These are phyloP conservation scores for Trichoderma sp. DNA, from an alignment of 2,329 filamentous ascomycete genomes.

Conservation along the genomic window DNA sequence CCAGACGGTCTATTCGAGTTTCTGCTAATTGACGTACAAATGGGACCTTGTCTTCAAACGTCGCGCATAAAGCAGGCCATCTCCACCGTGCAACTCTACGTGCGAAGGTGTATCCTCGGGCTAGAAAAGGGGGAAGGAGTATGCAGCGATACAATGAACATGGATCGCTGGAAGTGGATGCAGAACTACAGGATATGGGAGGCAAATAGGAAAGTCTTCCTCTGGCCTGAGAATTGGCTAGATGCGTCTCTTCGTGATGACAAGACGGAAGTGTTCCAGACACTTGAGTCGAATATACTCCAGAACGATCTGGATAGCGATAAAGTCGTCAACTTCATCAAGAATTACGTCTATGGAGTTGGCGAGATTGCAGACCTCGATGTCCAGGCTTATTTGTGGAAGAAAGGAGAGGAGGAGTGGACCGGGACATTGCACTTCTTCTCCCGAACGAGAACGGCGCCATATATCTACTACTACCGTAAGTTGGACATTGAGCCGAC, in stretches of 20 bases:
- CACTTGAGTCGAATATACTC: constrained; percentile 3
- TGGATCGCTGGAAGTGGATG: constrained; percentile 3
- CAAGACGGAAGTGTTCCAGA: not conserved
- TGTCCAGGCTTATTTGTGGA: not conserved
- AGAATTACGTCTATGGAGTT: not conserved
- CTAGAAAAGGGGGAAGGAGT: not conserved
- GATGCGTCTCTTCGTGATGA: constrained; percentile 14
- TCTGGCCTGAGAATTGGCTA: constrained; percentile 20
- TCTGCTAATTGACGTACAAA: constrained; percentile 22
- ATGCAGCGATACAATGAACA: not conserved
- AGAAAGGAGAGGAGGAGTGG: not conserved
- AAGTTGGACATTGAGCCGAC: not conserved
- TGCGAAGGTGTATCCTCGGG: constrained; percentile 20
- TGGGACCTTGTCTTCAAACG: constrained; percentile 19
- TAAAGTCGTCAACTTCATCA: not conserved
- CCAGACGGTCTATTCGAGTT: not conserved
- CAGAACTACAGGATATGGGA: constrained; percentile 11
- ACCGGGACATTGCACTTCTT: not conserved
- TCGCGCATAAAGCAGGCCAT: constrained; percentile 22
- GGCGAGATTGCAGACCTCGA: constrained; percentile 2
- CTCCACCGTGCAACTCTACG: constrained; percentile 21
- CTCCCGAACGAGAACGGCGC: not conserved
- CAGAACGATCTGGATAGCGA: not conserved
- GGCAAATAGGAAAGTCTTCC: constrained; percentile 14
- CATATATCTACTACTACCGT: not conserved